These are phyloP conservation scores for Salix exigua DNA, from an alignment of 345 rosid genomes.

Conservation along the genomic window DNA sequence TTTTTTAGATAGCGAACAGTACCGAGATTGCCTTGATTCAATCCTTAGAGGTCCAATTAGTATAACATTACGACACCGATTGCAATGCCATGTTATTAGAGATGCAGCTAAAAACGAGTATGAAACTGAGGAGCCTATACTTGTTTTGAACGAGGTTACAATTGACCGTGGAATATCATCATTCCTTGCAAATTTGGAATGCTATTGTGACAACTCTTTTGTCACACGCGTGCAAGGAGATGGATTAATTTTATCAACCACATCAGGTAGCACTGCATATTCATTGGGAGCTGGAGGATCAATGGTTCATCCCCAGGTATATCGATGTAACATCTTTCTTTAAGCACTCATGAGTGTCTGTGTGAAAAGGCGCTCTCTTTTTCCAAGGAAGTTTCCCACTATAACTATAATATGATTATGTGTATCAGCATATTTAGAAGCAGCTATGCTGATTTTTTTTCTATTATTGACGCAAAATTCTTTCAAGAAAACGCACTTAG, in stretches of 20 bases:
- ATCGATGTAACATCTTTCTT: not conserved
- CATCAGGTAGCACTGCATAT: slow-evolving; percentile 99
- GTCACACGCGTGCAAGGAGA: slow-evolving; percentile 99
- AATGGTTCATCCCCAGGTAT: slow-evolving; percentile 99
- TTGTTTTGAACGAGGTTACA: slow-evolving; percentile 96
- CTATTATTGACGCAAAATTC: not conserved
- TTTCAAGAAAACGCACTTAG: not conserved
- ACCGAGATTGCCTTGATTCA: slow-evolving; percentile 74
- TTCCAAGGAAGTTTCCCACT: not conserved
- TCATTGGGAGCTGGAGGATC: slow-evolving; percentile 99
- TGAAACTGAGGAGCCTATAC: slow-evolving; percentile 69
- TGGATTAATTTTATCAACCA: slow-evolving; percentile 87
- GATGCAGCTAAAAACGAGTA: slow-evolving; percentile 69
- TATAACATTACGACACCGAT: slow-evolving; percentile 83
- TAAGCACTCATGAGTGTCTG: not conserved
- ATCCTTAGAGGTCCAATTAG: slow-evolving; percentile 82
- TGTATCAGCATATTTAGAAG: not conserved
- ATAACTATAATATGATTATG: not conserved
- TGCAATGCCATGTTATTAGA: slow-evolving; percentile 79
- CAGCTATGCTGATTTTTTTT: not conserved
- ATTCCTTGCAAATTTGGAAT: slow-evolving; percentile 91
- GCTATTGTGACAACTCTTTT: slow-evolving; percentile 88
- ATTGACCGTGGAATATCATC: slow-evolving; percentile 97
- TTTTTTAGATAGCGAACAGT: slow-evolving; percentile 71
- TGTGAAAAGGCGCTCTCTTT: not conserved